Evolutionary conservation across 2,329 filamentous ascomycete species (phyloP).

Genomic region (Simplicillium aogashimaense): DNA sequence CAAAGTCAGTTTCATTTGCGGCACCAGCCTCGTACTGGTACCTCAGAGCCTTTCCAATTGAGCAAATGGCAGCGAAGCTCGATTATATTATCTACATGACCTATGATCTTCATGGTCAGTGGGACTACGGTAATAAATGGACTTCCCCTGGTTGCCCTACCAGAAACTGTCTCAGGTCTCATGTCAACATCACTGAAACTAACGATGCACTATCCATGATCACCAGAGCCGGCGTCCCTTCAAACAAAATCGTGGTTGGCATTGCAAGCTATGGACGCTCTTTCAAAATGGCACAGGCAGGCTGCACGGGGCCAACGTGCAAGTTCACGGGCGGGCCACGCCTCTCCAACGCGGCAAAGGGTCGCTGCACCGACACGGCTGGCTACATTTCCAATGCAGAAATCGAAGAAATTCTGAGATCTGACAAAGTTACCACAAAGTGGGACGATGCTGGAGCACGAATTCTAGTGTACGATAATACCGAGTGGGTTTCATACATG

Average conservation of each 20-base stretch:
- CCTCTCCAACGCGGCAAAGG: slow-evolving; percentile 15
- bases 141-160: slow-evolving; percentile 16
- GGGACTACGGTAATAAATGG: slow-evolving; percentile 12
- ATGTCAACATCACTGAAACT: slow-evolving; percentile 27
- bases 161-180: slow-evolving; percentile 20
- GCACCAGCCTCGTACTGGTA: slow-evolving; percentile 18
- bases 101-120: slow-evolving; percentile 15
- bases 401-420: slow-evolving; percentile 19
- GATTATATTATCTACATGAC: slow-evolving; percentile 19
- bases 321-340: slow-evolving; percentile 12
- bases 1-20: slow-evolving; percentile 12
- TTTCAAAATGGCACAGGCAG: slow-evolving; percentile 19
- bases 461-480: too few relatives aligned
- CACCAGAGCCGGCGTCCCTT: slow-evolving; percentile 20
- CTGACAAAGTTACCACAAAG: too few relatives aligned
- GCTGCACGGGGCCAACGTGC: slow-evolving; percentile 16
- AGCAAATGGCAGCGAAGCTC: slow-evolving; percentile 9
- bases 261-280: slow-evolving; percentile 21
- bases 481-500: too few relatives aligned
- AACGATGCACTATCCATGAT: slow-evolving; percentile 19
- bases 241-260: slow-evolving; percentile 20
- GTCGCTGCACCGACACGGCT: slow-evolving; percentile 18
- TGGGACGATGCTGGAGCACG: too few relatives aligned
- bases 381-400: slow-evolving; percentile 23
- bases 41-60: slow-evolving; percentile 13